Evolutionary conservation across 192 early-diverging fungal genomes (phyloP), one percentile per base, ranked within the genome.

Genomic region (Backusella mclennaniae): DNA sequence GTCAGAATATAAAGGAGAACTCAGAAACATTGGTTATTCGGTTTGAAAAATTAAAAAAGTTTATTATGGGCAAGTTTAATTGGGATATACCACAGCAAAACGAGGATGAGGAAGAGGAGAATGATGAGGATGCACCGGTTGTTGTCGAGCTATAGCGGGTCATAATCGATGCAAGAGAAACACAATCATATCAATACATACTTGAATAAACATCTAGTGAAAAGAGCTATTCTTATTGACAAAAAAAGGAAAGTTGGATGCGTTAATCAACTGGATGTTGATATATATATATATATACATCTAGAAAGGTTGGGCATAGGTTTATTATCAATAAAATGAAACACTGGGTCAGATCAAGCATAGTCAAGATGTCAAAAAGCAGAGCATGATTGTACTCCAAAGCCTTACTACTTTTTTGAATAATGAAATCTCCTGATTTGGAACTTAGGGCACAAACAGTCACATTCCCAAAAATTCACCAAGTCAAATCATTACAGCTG

Each of bases 81-180:
- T 79, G 77, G 77, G 77, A 79, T 69, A 38, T 79, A 42, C 76
- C 76, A 0, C 69, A 77, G n/a, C n/a, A 67, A 35, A 72, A 78
- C 4, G 49, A 69, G 5, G 76, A 77, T 1, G 41, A 67, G 15
- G 72, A 74, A 4, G 67, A 69, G 4, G 76, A 77, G 21, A 73
- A 79, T 41, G 77, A 74, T 52, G 77, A 79, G 11, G 77, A 79
- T 74, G 77, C 72, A 35, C 77, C 77, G 35, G 49, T 79, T n/a
- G 35, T 79, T 35, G 77, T 79, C 4, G 77, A 79, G 56, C 12
- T 63, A 29, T 63, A 63, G 6, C 7, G 23, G 21, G 0, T 9
- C 29, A 4, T 11, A 4, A 49, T 49, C 1, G 42, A 44, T 44
- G 42, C 3, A 53, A 53, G 52, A 63, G 53, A n/a, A 23, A 23